phyloP scores from a whole-genome alignment of 805 yeast species.

The Yamadazyma endophytica region DNA sequence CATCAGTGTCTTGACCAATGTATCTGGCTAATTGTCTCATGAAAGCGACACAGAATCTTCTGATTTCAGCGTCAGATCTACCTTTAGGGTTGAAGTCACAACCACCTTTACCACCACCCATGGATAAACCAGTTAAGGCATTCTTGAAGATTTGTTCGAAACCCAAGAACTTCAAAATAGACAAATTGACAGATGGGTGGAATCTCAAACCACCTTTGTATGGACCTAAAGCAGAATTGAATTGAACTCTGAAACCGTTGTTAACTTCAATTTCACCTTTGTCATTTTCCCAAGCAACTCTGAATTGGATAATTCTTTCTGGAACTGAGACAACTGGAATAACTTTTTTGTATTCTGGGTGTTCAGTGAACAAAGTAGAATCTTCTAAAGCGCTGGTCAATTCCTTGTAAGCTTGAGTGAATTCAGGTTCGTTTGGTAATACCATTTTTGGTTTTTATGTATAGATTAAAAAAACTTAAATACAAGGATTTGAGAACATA shows the following conservation, averaged over 20 bases:
- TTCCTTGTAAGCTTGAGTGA: conserved; percentile 97
- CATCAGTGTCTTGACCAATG: conserved; percentile 97
- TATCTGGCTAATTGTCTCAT: conserved; percentile 94
- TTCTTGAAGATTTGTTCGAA: conserved; percentile 98
- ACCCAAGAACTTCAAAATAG: conserved; percentile 93
- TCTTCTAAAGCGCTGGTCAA: conserved; percentile 82
- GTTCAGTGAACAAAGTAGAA: conserved; percentile 82
- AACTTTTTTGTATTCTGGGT: conserved; percentile 86
- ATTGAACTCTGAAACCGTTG: conserved; percentile 97
- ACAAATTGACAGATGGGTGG: conserved; percentile 95
- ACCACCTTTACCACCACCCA: conserved; percentile 99
- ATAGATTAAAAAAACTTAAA: conserved; percentile 6
- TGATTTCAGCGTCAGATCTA: conserved; percentile 86
- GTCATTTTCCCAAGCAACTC: conserved; percentile 98
- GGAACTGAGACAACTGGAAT: conserved; percentile 90
- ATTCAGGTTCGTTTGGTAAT: conserved; percentile 94
- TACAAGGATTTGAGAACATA: conserved; percentile 1
- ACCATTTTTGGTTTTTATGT: conserved; percentile 54
- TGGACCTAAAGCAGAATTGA: conserved; percentile 97
- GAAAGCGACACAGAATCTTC: conserved; percentile 94
- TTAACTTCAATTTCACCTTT: conserved; percentile 86
- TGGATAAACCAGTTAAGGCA: conserved; percentile 93
- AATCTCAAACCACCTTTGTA: conserved; percentile 98
- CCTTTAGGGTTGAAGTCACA: conserved; percentile 97
- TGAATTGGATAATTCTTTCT: conserved; percentile 93